A percentile compares a stretch with the other conserved stretches of the same genome.
phyloP scores from a whole-genome alignment of 495 filamentous ascomycete genomes.

The Aspergillus egyptiacus region DNA sequence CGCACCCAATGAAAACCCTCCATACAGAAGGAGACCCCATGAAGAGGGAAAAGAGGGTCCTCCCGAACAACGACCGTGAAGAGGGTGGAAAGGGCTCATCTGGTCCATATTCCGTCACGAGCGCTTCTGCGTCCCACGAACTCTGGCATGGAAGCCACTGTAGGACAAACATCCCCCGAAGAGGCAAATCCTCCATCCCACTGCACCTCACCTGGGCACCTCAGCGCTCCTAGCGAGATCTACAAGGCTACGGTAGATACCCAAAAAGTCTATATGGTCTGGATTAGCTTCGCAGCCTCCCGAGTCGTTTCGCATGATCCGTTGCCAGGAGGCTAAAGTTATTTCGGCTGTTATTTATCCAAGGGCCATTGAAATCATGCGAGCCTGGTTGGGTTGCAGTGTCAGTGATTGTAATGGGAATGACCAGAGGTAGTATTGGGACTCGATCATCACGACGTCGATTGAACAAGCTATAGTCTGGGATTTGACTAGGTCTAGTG shows the following conservation, averaged over 20 bases:
- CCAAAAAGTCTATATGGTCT: neutral
- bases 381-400: constrained; percentile 15
- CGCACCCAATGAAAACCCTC: constrained; percentile 1
- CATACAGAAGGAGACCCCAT: neutral
- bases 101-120: constrained; percentile 7
- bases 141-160: constrained; percentile 6
- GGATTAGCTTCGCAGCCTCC: neutral
- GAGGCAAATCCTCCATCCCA: neutral
- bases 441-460: constrained; percentile 2
- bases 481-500: neutral
- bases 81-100: neutral
- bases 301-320: neutral
- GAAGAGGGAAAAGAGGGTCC: too few relatives aligned
- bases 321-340: neutral
- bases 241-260: neutral
- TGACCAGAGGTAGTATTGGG: constrained; percentile 17
- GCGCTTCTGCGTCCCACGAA: neutral
- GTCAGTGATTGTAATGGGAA: neutral
- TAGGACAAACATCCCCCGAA: constrained; percentile 2
- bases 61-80: too few relatives aligned
- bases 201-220: too few relatives aligned
- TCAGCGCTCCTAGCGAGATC: neutral
- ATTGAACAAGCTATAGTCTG: constrained; percentile 5
- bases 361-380: constrained; percentile 11
- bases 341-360: neutral